phyloP scores from a whole-genome alignment of 1,284 basidiomycete species.

The Exsudoporus floridanus region DNA sequence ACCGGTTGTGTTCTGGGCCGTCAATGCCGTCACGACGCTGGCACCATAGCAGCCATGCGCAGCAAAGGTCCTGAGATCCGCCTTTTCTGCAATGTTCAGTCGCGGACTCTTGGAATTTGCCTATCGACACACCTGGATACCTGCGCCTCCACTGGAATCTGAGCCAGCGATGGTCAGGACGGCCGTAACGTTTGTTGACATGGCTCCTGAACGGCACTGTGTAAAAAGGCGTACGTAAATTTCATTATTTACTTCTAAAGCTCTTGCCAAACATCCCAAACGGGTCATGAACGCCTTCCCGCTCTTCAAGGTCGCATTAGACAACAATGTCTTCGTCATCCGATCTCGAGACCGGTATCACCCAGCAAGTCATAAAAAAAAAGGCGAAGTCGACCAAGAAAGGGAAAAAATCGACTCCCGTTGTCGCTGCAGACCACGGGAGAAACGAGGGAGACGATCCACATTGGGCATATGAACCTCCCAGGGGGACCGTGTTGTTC shows the following conservation, averaged over 20 bases:
- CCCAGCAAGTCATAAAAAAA: slow-evolving; percentile 3
- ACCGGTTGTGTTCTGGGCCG: slow-evolving; percentile 88
- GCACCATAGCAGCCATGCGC: slow-evolving; percentile 82
- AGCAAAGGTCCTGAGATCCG: slow-evolving; percentile 85
- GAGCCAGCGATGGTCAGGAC: slow-evolving; percentile 82
- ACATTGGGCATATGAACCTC: slow-evolving; percentile 56
- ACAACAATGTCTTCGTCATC: slow-evolving; percentile 25
- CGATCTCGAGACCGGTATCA: slow-evolving; percentile 15
- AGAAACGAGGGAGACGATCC: slow-evolving; percentile 54
- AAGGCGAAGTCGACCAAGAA: slow-evolving; percentile 6
- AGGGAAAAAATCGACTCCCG: not conserved
- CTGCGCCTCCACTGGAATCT: slow-evolving; percentile 87
- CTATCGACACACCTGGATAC: slow-evolving; percentile 69
- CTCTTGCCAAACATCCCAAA: slow-evolving; percentile 29
- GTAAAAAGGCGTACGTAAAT: no score
- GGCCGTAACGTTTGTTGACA: slow-evolving; percentile 14
- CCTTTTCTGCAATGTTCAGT: slow-evolving; percentile 40
- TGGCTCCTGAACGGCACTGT: not conserved
- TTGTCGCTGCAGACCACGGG: slow-evolving; percentile 15
- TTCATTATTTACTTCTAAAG: slow-evolving; percentile 27
- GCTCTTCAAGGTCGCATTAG: not conserved
- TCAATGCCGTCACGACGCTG: slow-evolving; percentile 86
- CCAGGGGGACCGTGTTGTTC: slow-evolving; percentile 46
- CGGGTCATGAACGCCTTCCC: not conserved
- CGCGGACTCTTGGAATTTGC: not conserved